These are phyloP conservation scores for Annulohypoxylon truncatum DNA, from an alignment of 2,329 filamentous ascomycete species.

Conservation along the genomic window DNA sequence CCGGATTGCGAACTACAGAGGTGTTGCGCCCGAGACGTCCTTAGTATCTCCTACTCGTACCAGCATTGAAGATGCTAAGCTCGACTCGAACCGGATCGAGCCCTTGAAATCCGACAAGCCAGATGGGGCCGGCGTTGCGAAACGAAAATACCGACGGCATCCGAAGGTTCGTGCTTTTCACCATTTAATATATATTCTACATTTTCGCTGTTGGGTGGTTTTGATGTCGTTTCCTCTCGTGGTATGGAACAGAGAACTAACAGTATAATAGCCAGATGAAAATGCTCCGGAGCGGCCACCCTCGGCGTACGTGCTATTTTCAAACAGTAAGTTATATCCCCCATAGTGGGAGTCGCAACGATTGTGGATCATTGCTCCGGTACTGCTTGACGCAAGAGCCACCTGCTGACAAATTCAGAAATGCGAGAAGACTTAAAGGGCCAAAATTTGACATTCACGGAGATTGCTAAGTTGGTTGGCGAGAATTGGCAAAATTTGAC, in stretches of 20 bases:
- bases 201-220: background rate
- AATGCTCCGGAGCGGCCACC: slow-evolving; percentile 83
- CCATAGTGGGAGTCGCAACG: background rate
- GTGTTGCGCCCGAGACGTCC: slow-evolving; percentile 66
- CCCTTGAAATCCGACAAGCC: slow-evolving; percentile 56
- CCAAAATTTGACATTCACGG: slow-evolving; percentile 81
- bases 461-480: slow-evolving; percentile 84
- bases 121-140: slow-evolving; percentile 60
- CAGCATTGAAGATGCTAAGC: slow-evolving; percentile 65
- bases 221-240: background rate
- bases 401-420: slow-evolving; percentile 58
- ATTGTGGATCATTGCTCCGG: background rate
- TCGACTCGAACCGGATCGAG: slow-evolving; percentile 65
- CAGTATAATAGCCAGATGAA: slow-evolving; percentile 71
- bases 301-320: slow-evolving; percentile 87
- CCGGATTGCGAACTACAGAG: slow-evolving; percentile 79
- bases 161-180: slow-evolving; percentile 69
- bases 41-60: slow-evolving; percentile 62
- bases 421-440: slow-evolving; percentile 82
- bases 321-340: slow-evolving; percentile 72
- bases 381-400: background rate
- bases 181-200: background rate
- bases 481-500: slow-evolving; percentile 83
- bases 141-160: slow-evolving; percentile 82
- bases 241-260: slow-evolving; percentile 23